These are phyloP conservation scores for Alternaria panax DNA, from an alignment of 2,329 filamentous ascomycete genomes.

Conservation along the genomic window DNA sequence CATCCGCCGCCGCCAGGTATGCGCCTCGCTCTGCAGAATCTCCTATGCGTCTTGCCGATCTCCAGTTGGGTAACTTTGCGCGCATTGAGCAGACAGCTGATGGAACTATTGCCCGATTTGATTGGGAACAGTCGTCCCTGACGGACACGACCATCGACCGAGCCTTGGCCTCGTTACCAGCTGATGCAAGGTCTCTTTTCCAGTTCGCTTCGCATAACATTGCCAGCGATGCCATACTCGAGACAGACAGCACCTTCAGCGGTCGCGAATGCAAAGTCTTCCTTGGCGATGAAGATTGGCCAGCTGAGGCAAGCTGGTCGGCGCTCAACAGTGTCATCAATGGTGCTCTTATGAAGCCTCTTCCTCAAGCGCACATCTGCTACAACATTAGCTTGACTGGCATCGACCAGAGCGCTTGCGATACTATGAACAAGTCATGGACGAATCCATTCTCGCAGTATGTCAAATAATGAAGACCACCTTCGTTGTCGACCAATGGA, in stretches of 20 bases:
- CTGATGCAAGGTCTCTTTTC: not conserved
- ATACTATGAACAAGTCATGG: not conserved
- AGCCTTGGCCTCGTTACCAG: not conserved
- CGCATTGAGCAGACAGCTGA: not conserved
- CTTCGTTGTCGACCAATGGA: conserved; percentile 7
- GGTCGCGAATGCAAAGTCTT: conserved; percentile 1
- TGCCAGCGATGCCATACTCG: not conserved
- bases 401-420: not conserved
- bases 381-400: not conserved
- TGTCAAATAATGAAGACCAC: not conserved
- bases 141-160: not conserved
- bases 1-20: not conserved
- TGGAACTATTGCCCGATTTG: not conserved
- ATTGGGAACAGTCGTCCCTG: not conserved
- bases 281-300: conserved; percentile 1
- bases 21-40: not conserved
- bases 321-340: not conserved
- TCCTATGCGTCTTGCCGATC: not conserved
- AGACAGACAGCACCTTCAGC: not conserved
- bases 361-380: not conserved
- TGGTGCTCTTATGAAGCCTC: conserved; percentile 1
- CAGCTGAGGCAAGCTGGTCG: not conserved
- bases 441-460: conserved; percentile 2
- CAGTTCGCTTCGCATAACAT: not conserved
- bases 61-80: not conserved